Base-by-base conservation (phyloP, 495 filamentous ascomycete genomes). In the Halenospora varia region DNA sequence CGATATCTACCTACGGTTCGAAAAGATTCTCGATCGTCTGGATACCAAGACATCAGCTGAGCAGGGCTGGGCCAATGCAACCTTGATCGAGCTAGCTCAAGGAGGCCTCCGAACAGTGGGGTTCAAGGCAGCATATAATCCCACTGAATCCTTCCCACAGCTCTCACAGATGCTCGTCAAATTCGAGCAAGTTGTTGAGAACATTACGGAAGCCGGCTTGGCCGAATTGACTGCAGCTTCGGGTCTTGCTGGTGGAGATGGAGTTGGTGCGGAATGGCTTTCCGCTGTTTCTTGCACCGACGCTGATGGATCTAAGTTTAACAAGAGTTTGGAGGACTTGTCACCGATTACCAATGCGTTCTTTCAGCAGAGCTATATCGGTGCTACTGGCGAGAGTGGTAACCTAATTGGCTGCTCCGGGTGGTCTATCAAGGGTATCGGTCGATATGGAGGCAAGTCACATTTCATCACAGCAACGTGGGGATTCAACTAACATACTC, bases 1-100 rank as follows among this genome's bases (percentile, higher is more conserved):
- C 2, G 54, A 56, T 24, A 56, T 56, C 17, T 40, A 2, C 45
- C 2, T 8, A 18, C 54, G 54, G 1, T 56, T 56, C 25, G 44
- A 56, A 25, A 2, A 10, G 1, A 29, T 48, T 11, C 17, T 56
- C 24, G 18, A 1, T 2, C 20, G 15, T 4, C 54, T 56, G 17
- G 23, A 56, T 24, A 17, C 44, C 11, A 40, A 24, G 19, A 3
- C 22, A 10, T 40, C 54, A 1, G 10, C 2, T 2, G 13, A 15
- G 17, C 25, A 48, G 15, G 23, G 25, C 6, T 49, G 45, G 45
- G 23, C 42, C 2, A 48, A 56, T 23, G 23, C 25, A 10, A 49
- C 42, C 11, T 4, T 23, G 2, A 48, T 56, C n/a, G n/a, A n/a
- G n/a, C n/a, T n/a, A n/a, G n/a, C 6, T 18, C n/a, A 39, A 17